Base-by-base conservation (phyloP, 2,329 filamentous ascomycete species). In the Aspergillus cejpii region DNA sequence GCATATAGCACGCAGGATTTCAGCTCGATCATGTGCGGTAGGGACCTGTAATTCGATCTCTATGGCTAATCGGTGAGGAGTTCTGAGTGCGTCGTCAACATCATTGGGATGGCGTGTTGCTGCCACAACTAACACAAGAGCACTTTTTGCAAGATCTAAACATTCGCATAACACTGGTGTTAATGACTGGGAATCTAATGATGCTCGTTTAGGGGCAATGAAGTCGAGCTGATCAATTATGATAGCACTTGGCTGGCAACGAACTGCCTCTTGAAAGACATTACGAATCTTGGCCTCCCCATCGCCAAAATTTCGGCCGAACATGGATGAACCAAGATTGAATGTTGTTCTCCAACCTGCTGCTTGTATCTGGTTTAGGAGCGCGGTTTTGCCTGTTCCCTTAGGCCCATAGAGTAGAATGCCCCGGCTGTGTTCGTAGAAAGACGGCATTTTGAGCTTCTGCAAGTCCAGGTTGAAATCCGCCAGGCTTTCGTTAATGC, bases 381-480 rank as follows among this genome's bases (percentile, higher is more conserved):
- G 72, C 51, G 85, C 75, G 0, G 81, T 84, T 69, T 96, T 96
- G 19, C 91, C 91, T 0, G 87, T 94, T 8, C 91, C 90, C 50
- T 80, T 79, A 14, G 86, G 83, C 11, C 91, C 91, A 61, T 94
- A 83, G 3, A 96, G 73, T 19, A 92, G 74, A 27, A 92, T 76
- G 0, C 80, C 81, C 41, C 77, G 77, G 69, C 54, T 67, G 56
- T 60, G 63, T 56, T 57, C 62, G 53, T 64, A 69, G 44, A 63
- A 75, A 34, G 52, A 57, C 44, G 60, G 71, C 70, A 68, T 66
- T n/a, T 49, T 52, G 28, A 62, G 51, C 27, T 49, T 55, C 24
- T 54, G 59, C 12, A 50, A 45, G 28, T 56, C 51, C 19, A 53
- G 39, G 37, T 73, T 74, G 54, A 84, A 84, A 47, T 73, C 72